Evolutionary conservation across 2,329 filamentous ascomycete species (phyloP).

Genomic region (Thielaviopsis populi): DNA sequence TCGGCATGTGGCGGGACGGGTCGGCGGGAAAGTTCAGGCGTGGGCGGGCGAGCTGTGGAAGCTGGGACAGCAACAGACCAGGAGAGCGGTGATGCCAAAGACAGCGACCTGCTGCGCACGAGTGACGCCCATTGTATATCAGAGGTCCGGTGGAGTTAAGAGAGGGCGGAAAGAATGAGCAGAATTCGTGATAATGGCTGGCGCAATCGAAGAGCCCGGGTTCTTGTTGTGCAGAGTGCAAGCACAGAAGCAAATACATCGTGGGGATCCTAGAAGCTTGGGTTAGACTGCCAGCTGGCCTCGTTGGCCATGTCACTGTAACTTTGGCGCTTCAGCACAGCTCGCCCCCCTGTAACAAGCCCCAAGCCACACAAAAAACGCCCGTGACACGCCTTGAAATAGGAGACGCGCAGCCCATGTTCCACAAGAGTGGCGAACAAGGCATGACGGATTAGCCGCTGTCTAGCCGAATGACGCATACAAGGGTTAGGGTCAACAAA

Average conservation of each 20-base stretch:
- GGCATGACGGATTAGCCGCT: neutral
- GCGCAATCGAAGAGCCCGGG: neutral
- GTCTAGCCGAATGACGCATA: neutral
- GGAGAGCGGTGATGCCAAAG: conserved; percentile 71
- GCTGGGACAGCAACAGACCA: conserved; percentile 40
- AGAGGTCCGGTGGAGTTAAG: neutral
- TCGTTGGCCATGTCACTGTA: neutral
- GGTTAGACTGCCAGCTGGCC: conserved; percentile 6
- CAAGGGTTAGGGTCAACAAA: neutral
- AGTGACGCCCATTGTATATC: conserved; percentile 52
- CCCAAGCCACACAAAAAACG: neutral
- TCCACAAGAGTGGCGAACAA: neutral
- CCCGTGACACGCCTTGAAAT: neutral
- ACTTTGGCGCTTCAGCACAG: neutral
- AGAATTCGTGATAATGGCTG: neutral
- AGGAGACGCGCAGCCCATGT: neutral
- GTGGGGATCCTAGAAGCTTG: neutral
- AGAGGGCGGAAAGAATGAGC: neutral
- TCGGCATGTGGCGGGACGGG: neutral
- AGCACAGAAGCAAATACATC: neutral
- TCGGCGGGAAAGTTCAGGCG: neutral
- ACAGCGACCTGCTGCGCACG: conserved; percentile 82
- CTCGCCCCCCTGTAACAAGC: neutral
- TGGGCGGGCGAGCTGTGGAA: neutral
- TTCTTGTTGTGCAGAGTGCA: neutral